phyloP scores from a whole-genome alignment of 2,329 filamentous ascomycete species.

The Talaromyces funiculosus region DNA sequence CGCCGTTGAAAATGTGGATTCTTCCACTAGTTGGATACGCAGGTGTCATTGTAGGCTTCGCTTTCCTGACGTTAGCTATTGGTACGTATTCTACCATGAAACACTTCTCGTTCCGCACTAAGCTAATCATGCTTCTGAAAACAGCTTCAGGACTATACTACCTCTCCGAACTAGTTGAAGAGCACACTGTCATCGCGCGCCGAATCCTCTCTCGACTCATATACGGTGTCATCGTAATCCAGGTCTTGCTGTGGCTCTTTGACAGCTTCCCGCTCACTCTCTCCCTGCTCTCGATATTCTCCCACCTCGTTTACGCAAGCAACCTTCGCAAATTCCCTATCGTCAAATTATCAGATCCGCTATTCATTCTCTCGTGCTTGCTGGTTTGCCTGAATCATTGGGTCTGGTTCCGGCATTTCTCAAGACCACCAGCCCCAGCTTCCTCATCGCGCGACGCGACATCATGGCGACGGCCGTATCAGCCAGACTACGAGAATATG shows the following conservation, averaged over 20 bases:
- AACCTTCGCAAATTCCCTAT: constrained; percentile 73
- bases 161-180: constrained; percentile 93
- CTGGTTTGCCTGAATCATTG: constrained; percentile 89
- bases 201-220: constrained; percentile 80
- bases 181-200: constrained; percentile 90
- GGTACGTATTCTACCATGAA: constrained; percentile 49
- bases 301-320: constrained; percentile 79
- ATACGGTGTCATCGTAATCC: constrained; percentile 70
- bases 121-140: background rate
- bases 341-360: constrained; percentile 78
- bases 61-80: constrained; percentile 90
- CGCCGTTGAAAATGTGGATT: constrained; percentile 71
- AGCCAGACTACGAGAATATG: constrained; percentile 44
- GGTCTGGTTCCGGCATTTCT: constrained; percentile 94
- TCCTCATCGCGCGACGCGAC: constrained; percentile 19
- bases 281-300: constrained; percentile 68
- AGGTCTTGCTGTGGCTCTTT: constrained; percentile 67
- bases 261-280: constrained; percentile 79
- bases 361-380: constrained; percentile 78
- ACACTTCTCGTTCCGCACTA: constrained; percentile 5
- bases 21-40: constrained; percentile 85
- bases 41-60: constrained; percentile 82
- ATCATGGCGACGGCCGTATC: constrained; percentile 34
- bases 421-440: constrained; percentile 47
- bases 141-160: constrained; percentile 96